Evolutionary conservation across 2,329 filamentous ascomycete genomes (phyloP).

Genomic region (Lecanicillium sp.): DNA sequence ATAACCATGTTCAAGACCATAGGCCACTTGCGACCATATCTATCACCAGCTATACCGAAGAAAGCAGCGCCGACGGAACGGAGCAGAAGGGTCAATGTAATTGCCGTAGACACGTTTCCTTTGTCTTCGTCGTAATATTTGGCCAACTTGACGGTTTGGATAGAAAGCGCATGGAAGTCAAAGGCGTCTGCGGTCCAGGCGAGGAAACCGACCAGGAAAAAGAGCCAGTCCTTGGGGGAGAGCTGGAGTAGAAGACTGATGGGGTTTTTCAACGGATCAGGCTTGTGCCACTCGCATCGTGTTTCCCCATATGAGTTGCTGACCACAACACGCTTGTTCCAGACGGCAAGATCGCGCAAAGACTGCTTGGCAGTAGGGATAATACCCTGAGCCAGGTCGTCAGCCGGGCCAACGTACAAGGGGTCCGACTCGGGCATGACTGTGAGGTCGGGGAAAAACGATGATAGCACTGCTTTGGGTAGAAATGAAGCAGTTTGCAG

Average conservation of each 20-base stretch:
- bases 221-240: constrained; percentile 59
- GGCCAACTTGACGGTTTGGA: constrained; percentile 65
- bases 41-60: constrained; percentile 72
- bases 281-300: constrained; percentile 58
- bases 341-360: constrained; percentile 57
- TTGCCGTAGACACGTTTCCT: constrained; percentile 65
- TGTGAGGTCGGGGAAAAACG: background rate
- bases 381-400: constrained; percentile 58
- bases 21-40: constrained; percentile 75
- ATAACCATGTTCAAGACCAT: constrained; percentile 76
- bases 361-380: constrained; percentile 57
- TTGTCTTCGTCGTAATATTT: constrained; percentile 40
- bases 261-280: constrained; percentile 61
- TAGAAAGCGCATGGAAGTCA: constrained; percentile 73
- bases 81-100: constrained; percentile 66
- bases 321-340: constrained; percentile 65
- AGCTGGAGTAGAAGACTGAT: constrained; percentile 60
- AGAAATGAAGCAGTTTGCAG: background rate
- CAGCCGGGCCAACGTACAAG: constrained; percentile 36
- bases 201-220: constrained; percentile 64
- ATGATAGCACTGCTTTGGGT: no score
- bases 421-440: background rate
- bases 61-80: constrained; percentile 65
- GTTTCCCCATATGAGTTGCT: constrained; percentile 57
- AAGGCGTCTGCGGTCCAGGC: constrained; percentile 80